Percentiles rank a stretch among this genome's conserved stretches.
Evolutionary conservation across 139 green algal genomes (phyloP).

Genomic region (Mychonastes homosphaera): DNA sequence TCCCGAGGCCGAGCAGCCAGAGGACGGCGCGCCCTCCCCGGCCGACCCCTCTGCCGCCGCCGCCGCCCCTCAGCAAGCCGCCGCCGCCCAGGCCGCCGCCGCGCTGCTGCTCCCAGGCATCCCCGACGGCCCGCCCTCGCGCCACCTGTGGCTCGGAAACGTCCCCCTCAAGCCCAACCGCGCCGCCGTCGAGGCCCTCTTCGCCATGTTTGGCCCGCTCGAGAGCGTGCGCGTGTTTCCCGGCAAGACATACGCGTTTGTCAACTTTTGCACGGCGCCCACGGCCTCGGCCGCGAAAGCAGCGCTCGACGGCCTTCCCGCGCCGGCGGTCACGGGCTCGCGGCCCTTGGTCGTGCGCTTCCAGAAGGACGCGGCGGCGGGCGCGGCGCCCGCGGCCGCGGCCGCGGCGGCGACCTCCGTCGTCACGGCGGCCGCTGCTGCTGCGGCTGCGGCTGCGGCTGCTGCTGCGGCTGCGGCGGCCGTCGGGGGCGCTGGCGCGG

Average conservation of each 20-base stretch:
- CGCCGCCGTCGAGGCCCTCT: slow-evolving; percentile 47
- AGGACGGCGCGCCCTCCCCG: no score
- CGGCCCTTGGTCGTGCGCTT: slow-evolving; percentile 61
- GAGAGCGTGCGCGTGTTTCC: slow-evolving; percentile 61
- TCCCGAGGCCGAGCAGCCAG: no score
- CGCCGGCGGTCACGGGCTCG: slow-evolving; percentile 39
- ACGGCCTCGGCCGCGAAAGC: slow-evolving; percentile 38
- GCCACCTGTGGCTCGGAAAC: slow-evolving; percentile 78
- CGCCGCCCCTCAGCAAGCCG: neutral
- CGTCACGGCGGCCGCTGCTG: neutral
- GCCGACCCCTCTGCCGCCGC: neutral
- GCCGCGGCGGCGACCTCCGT: slow-evolving; percentile 22
- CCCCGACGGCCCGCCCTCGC: slow-evolving; percentile 23
- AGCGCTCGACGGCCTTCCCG: slow-evolving; percentile 42
- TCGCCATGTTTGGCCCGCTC: slow-evolving; percentile 47
- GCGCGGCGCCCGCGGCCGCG: slow-evolving; percentile 10
- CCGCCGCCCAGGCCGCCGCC: no score
- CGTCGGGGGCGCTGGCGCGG: neutral
- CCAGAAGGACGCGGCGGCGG: slow-evolving; percentile 43
- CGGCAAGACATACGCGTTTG: slow-evolving; percentile 68
- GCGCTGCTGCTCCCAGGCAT: neutral
- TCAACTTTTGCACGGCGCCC: slow-evolving; percentile 45
- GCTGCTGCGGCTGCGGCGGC: neutral
- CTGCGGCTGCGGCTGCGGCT: neutral
- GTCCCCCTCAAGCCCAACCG: slow-evolving; percentile 59